Base-by-base conservation (phyloP, 495 filamentous ascomycete species). In the Penicillium malachiteum region DNA sequence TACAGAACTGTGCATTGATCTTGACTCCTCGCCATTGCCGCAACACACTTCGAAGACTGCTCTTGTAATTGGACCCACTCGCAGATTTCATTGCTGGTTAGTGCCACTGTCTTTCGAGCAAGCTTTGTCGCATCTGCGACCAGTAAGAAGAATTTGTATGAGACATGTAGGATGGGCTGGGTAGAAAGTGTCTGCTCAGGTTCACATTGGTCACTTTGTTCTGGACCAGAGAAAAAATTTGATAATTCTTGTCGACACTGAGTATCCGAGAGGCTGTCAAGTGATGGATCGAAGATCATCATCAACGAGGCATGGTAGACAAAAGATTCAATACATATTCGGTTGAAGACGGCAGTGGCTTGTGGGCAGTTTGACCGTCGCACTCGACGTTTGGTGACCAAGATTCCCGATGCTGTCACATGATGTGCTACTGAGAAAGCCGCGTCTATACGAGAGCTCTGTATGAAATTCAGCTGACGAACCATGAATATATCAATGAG, bases 321-420 rank as follows among this genome's bases (percentile, higher is more conserved):
- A 7, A 60, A 60, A 14, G 53, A 56, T 26, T 60, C 58, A 7
- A 56, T 37, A 39, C 58, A 60, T 18, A 60, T 60, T 3, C 58
- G 54, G 21, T 60, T 53, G 35, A 60, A 60, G 6, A 60, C 49
- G 10, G 53, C 53, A 3, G 46, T 31, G 5, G 53, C 35, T 40
- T 52, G 50, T n/a, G 58, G 37, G 1, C 44, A 48, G 2, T 13
- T 52, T 12, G 7, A 18, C 41, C 48, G 37, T 18, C 51, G 33
- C 4, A 47, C 33, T 11, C 44, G 43, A 35, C 57, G 40, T 16
- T 52, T 40, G 8, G 42, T 21, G 4, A 60, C 31, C 1, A 60
- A 12, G 12, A 39, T 32, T 5, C 48, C 49, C 14, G 58, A 56
- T 7, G 58, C 58, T 10, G 26, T 55, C 1, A 56, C 42, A 53